A percentile compares a stretch with the other conserved stretches of the same genome.
phyloP scores from a whole-genome alignment of 495 filamentous ascomycete species.

The Astrocystis sublimbata region DNA sequence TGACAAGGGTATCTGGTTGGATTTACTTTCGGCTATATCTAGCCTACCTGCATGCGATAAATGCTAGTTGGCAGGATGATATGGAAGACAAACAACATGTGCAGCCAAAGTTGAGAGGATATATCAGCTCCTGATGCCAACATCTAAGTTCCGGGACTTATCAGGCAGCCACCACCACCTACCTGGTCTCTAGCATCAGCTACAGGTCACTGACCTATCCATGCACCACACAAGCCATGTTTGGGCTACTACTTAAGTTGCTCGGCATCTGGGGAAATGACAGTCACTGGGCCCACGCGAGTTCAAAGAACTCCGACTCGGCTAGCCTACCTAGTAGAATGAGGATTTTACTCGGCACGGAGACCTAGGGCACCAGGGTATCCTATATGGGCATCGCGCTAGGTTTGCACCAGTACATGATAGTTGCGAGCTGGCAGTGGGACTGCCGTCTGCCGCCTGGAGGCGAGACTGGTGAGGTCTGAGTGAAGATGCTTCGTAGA shows the following conservation, averaged over 20 bases:
- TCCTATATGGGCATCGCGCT: slow-evolving; percentile 2
- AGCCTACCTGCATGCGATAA: slow-evolving; percentile 6
- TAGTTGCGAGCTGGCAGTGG: background rate
- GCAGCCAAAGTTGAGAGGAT: background rate
- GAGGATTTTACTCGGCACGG: background rate
- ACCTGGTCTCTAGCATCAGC: background rate
- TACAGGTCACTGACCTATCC: background rate
- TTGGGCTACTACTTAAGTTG: background rate
- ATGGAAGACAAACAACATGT: slow-evolving; percentile 4
- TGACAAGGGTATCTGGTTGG: slow-evolving; percentile 7
- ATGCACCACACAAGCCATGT: slow-evolving; percentile 1
- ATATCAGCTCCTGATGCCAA: background rate
- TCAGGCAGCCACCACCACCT: background rate
- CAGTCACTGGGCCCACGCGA: background rate
- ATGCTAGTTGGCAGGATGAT: background rate
- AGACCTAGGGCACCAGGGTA: background rate
- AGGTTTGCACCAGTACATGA: background rate
- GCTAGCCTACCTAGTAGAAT: background rate
- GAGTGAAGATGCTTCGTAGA: slow-evolving; percentile 12
- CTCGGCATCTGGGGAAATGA: background rate
- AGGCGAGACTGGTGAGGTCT: background rate
- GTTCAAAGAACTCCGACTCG: slow-evolving; percentile 12
- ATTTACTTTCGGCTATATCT: background rate
- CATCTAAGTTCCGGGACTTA: slow-evolving; percentile 1
- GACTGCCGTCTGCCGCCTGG: too few species aligned